Evolutionary conservation across 805 yeast genomes (phyloP), one percentile per base, ranked within the genome.

Genomic region (Brettanomyces naardenensis): DNA sequence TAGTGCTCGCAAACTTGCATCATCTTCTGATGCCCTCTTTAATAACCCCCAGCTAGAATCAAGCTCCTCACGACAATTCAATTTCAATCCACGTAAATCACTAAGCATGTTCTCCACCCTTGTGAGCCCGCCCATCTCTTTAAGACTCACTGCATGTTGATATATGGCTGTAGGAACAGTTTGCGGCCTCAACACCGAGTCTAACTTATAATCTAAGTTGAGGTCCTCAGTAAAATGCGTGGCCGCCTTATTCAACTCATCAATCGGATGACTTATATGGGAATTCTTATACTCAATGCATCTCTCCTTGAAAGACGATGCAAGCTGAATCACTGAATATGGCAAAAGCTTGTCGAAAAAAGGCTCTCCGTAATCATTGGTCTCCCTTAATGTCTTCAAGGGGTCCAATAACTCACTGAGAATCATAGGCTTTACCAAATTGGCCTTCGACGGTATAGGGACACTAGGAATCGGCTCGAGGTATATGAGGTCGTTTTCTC

Each of bases 401-500:
- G 75, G 52, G 4, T 64, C 66, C 3, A 49, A 53, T 0, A 73
- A 58, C 3, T 59, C 61, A 29, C 59, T 44, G 0, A 75, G 61
- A 6, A 49, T 28, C 5, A 54, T 19, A 11, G 50, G 46, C 36
- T 73, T 72, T 2, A 80, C 86, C 68, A 82, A 74, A 4, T 71
- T 55, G 0, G 77, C 78, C 2, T 71, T 70, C 2, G 58, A 51
- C 3, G 78, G 62, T 0, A 63, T 48, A 1, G 73, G 63, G 2
- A 77, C 46, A 2, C 65, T 61, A 0, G 95, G 94, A 1, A 86
- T 77, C 2, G 64, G 60, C 41, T 82, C 79, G 28, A 84, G 59
- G 55, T 86, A 85, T 5, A 89, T 78, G 47, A 87, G 64, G 50
- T 87, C 89, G 53, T 88, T 88, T 46, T 88, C 96, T 45, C 78